A percentile compares a stretch with the other conserved stretches of the same genome.
Conservation (phyloP, 768 basidiomycete genomes). For the Suillus discolor region DNA sequence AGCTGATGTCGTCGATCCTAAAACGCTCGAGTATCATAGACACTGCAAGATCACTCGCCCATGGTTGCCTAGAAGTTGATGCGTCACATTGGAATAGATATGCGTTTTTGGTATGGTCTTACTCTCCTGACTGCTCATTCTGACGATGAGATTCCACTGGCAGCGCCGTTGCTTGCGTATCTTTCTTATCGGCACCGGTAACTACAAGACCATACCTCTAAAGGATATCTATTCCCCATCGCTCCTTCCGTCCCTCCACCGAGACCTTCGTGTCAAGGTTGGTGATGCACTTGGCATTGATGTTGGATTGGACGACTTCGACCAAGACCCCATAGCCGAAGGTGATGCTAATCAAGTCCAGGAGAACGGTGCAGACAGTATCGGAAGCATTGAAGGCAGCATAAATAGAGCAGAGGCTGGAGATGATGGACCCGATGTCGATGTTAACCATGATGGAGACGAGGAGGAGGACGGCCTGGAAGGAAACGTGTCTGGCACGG, state of each 20-base stretch:
- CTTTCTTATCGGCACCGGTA: not conserved
- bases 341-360: not conserved
- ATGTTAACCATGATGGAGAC: not conserved
- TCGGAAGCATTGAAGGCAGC: not conserved
- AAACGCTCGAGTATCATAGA: conserved; percentile 11
- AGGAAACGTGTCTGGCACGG: too few species aligned
- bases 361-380: not conserved
- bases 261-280: not conserved
- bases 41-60: not conserved
- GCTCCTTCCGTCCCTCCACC: not conserved
- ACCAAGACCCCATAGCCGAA: not conserved
- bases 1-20: not conserved
- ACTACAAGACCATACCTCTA: not conserved
- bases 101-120: conserved; percentile 8
- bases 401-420: not conserved
- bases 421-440: too few species aligned
- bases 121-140: not conserved
- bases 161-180: conserved; percentile 1
- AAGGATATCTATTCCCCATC: not conserved
- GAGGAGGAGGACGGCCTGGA: not conserved
- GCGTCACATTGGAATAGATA: conserved; percentile 8
- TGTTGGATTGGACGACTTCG: not conserved
- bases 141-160: not conserved
- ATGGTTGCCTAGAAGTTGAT: conserved; percentile 7
- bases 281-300: conserved; percentile 3